Base-by-base conservation (phyloP, 345 rosid genomes). In the Viola odorata region DNA sequence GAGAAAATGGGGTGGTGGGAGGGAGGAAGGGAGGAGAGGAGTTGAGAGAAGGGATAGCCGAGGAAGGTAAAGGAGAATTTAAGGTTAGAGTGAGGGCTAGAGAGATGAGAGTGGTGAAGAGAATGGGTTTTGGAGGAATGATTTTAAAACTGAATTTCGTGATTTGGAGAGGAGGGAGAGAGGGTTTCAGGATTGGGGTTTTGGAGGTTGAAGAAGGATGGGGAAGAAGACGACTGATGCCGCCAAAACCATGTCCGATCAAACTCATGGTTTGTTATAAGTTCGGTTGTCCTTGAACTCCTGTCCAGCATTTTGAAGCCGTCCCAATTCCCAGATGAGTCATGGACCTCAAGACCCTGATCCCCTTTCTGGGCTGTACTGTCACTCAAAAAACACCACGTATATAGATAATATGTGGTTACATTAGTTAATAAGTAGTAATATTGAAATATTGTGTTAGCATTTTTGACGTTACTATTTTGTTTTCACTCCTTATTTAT, bases 1-100 rank as follows among this genome's bases (percentile, higher is more conserved):
- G 85, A 60, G 98, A 81, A 68, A 92, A 92, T 45, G 98, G 96
- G 54, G 98, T 92, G 55, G 91, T 72, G 74, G 72, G 84, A 56
- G 85, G 72, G 36, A 63, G 77, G 17, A 75, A 68, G 40, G 71
- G 72, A 51, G 81, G 60, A 62, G 14, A 71, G 61, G 89, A 80
- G 73, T 65, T 85, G 68, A 78, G 80, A 71, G 84, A 81, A 74
- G 94, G 94, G 61, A 89, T 71, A 69, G 90, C 98, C 23, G 71
- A 71, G 56, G 81, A 78, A 54, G 96, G 88, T 5, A 74, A 59
- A 47, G 97, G 78, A 49, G 81, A 63, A 62, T 41, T 79, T 0
- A 85, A 54, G 63, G 90, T 72, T 3, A 84, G 45, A 55, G 88
- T 66, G 58, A 87, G 81, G 37, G 94, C 86, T 12, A 87, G 50